Percentiles rank a stretch among this genome's conserved stretches.
These are phyloP conservation scores for Emydomyces testavorans DNA, from an alignment of 2,329 filamentous ascomycete species.

Conservation along the genomic window DNA sequence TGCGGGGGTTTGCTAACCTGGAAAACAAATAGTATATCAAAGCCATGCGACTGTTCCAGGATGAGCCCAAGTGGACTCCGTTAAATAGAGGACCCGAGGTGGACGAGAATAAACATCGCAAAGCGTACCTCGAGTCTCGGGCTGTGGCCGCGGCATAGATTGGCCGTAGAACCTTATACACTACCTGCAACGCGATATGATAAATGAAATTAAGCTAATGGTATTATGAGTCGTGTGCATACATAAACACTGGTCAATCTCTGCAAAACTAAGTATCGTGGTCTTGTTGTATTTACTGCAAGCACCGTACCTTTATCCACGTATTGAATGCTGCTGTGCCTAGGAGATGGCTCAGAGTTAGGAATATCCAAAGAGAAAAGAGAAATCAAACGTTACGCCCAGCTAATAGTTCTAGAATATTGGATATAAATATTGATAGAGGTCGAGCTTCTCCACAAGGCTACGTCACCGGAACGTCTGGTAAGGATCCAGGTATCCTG, in stretches of 20 bases:
- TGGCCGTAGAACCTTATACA: neutral
- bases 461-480: slow-evolving; percentile 21
- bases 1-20: neutral
- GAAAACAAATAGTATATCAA: slow-evolving; percentile 61
- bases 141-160: neutral
- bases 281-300: too few species aligned
- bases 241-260: too few species aligned
- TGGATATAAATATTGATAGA: neutral
- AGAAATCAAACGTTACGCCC: neutral
- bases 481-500: slow-evolving; percentile 33
- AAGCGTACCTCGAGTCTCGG: slow-evolving; percentile 54
- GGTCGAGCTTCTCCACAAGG: neutral
- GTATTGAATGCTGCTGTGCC: too few species aligned
- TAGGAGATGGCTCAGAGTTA: too few species aligned
- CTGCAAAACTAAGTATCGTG: too few species aligned
- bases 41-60: slow-evolving; percentile 93
- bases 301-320: too few species aligned
- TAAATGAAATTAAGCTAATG: neutral
- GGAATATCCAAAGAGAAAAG: neutral
- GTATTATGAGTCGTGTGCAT: neutral
- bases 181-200: neutral
- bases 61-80: slow-evolving; percentile 96
- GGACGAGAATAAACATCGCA: slow-evolving; percentile 65
- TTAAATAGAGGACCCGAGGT: slow-evolving; percentile 67
- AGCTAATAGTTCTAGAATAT: too few species aligned